phyloP scores from a whole-genome alignment of 2,329 filamentous ascomycete genomes.

The Coniochaeta prunicola region DNA sequence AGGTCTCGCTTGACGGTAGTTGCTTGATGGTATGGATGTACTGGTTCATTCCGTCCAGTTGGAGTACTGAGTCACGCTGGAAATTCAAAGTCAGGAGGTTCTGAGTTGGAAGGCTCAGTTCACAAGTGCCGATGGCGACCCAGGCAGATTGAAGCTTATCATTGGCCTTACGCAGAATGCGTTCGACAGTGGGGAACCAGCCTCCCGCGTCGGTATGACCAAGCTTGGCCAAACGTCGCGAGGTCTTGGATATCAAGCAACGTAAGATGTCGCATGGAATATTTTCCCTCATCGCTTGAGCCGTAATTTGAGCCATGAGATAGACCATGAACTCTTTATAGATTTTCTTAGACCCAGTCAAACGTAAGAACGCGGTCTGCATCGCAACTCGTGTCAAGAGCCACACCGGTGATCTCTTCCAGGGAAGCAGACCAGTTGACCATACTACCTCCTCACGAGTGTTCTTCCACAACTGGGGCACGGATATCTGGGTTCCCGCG shows the following conservation, averaged over 20 bases:
- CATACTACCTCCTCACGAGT: slow-evolving; percentile 48
- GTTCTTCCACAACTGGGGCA: slow-evolving; percentile 36
- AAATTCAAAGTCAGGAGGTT: slow-evolving; percentile 8
- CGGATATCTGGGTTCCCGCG: slow-evolving; percentile 21
- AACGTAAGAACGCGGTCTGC: slow-evolving; percentile 5
- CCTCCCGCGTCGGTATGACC: background rate
- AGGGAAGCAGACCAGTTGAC: slow-evolving; percentile 9
- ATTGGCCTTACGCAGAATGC: slow-evolving; percentile 4
- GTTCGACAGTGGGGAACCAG: background rate
- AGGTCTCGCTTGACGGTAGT: background rate
- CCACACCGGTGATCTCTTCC: slow-evolving; percentile 11
- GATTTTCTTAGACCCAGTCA: background rate
- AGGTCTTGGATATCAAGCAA: slow-evolving; percentile 35
- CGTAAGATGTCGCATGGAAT: slow-evolving; percentile 22
- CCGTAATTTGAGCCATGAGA: slow-evolving; percentile 31
- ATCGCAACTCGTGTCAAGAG: slow-evolving; percentile 8
- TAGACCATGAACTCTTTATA: slow-evolving; percentile 48
- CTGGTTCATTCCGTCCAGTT: slow-evolving; percentile 7
- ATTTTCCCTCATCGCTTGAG: slow-evolving; percentile 7
- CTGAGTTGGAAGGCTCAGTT: background rate
- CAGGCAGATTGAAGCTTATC: background rate
- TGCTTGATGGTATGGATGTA: slow-evolving; percentile 3
- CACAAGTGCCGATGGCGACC: background rate
- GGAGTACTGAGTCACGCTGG: slow-evolving; percentile 7
- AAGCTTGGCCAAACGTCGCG: slow-evolving; percentile 34